Base-by-base conservation (phyloP, 495 filamentous ascomycete genomes). In the Monascus purpureus region DNA sequence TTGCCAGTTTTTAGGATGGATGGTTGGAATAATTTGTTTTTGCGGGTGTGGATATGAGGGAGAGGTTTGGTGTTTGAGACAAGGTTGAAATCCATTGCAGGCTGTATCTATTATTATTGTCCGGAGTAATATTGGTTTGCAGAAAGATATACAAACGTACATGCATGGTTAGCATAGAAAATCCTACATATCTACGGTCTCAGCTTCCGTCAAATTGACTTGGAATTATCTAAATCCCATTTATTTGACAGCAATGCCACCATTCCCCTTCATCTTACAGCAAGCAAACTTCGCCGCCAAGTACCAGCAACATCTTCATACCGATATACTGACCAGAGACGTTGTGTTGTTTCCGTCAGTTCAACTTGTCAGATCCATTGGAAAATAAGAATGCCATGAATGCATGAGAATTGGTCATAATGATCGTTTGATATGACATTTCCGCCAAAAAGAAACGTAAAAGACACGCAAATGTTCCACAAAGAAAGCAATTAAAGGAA, bases 321-420 rank as follows among this genome's bases (percentile, higher is more conserved):
- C n/a, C 41, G 37, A 46, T 31, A 41, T 32, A 29, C 45, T 36
- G 43, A 26, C 41, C 40, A 33, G 38, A 32, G 33, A 36, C 38
- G 29, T 30, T 36, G 32, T 17, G 28, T 35, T 37, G 36, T 45
- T 39, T 44, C 35, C 38, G 43, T 45, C 42, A 40, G 23, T 28
- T 41, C 12, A 39, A 37, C 30, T 39, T 39, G 34, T 44, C 41
- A 33, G 47, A 46, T 39, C 43, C 43, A 39, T 42, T 41, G 37
- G 40, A 38, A 29, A 30, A 51, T 37, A 44, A 43, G 46, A 53
- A 54, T 59, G 49, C 55, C 55, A 57, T 55, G 47, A 46, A 62
- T 62, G 57, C 51, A 60, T 44, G 46, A 52, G 40, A 37, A 45
- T 51, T 55, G 46, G 51, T 59, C 59, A 59, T 64, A 55, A 61